Conservation (phyloP, 2,329 filamentous ascomycete genomes). For the Mycocentrospora acerina region DNA sequence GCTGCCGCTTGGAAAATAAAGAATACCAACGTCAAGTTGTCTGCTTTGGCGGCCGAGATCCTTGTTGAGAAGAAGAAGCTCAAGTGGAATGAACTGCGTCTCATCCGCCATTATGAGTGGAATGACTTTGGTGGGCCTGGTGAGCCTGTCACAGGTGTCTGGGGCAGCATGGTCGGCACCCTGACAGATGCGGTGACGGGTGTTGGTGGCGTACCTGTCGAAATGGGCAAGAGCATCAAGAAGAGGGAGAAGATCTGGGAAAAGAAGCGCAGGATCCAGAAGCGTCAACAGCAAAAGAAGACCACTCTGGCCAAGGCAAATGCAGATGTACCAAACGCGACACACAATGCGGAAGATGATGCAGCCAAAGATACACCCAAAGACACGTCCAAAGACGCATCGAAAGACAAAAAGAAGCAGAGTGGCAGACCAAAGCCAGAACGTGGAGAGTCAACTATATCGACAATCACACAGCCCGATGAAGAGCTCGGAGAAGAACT, state of each 20-base stretch:
- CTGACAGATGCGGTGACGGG: slow-evolving; percentile 63
- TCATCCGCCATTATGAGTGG: slow-evolving; percentile 70
- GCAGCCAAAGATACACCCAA: slow-evolving; percentile 10
- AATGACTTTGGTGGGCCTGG: slow-evolving; percentile 76
- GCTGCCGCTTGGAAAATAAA: slow-evolving; percentile 69
- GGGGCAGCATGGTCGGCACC: slow-evolving; percentile 62
- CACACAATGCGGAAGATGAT: slow-evolving; percentile 8
- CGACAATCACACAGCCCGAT: slow-evolving; percentile 34
- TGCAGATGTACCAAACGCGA: slow-evolving; percentile 4
- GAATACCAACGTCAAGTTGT: slow-evolving; percentile 60
- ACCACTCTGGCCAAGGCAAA: slow-evolving; percentile 21
- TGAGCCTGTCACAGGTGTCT: slow-evolving; percentile 68
- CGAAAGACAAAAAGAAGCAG: slow-evolving; percentile 1
- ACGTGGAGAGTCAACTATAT: slow-evolving; percentile 28
- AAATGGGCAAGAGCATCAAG: slow-evolving; percentile 60
- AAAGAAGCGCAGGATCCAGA: slow-evolving; percentile 45
- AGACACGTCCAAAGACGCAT: not conserved
- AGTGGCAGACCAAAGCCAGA: slow-evolving; percentile 13
- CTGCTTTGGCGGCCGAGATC: slow-evolving; percentile 65
- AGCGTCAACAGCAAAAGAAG: slow-evolving; percentile 31
- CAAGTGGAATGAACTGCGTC: slow-evolving; percentile 63
- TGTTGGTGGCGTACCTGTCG: slow-evolving; percentile 64
- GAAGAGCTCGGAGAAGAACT: slow-evolving; percentile 38
- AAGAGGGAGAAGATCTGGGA: slow-evolving; percentile 55
- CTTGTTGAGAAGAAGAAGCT: slow-evolving; percentile 63